A percentile compares a stretch with the other conserved stretches of the same genome.
Evolutionary conservation across 2,329 filamentous ascomycete genomes (phyloP).

Genomic region (Pseudogymnoascus sp.): DNA sequence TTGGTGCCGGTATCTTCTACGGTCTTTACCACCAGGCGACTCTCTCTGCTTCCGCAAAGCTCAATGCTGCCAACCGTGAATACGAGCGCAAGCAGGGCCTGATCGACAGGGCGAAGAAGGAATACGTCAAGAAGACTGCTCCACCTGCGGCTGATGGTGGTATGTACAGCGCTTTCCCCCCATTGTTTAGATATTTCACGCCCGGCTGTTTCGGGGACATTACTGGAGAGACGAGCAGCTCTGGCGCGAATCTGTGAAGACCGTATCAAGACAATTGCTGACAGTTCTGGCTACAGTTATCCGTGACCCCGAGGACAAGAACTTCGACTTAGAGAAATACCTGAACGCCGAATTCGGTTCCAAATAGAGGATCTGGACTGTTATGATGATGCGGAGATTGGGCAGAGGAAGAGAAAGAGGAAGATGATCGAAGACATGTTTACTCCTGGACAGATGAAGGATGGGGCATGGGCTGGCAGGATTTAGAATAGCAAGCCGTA

Average conservation of each 20-base stretch:
- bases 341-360: constrained; percentile 45
- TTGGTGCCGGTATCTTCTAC: constrained; percentile 87
- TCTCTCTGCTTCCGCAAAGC: constrained; percentile 63
- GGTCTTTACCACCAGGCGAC: constrained; percentile 87
- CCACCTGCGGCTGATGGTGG: constrained; percentile 32
- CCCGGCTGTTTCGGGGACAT: not conserved
- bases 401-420: constrained; percentile 5
- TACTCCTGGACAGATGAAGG: not conserved
- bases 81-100: constrained; percentile 85
- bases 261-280: not conserved
- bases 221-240: not conserved
- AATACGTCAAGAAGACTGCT: constrained; percentile 71
- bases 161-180: not conserved
- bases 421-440: constrained; percentile 9
- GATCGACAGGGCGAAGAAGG: constrained; percentile 87
- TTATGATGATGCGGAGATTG: constrained; percentile 8
- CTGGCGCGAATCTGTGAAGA: not conserved
- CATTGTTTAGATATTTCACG: not conserved
- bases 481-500: constrained; percentile 10
- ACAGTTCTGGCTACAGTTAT: constrained; percentile 41
- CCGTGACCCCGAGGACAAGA: constrained; percentile 71
- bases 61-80: constrained; percentile 64
- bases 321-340: constrained; percentile 88
- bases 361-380: constrained; percentile 17
- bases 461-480: not conserved